phyloP scores from a whole-genome alignment of 805 yeast species.

The Yamadazyma takamatsuzukensis region DNA sequence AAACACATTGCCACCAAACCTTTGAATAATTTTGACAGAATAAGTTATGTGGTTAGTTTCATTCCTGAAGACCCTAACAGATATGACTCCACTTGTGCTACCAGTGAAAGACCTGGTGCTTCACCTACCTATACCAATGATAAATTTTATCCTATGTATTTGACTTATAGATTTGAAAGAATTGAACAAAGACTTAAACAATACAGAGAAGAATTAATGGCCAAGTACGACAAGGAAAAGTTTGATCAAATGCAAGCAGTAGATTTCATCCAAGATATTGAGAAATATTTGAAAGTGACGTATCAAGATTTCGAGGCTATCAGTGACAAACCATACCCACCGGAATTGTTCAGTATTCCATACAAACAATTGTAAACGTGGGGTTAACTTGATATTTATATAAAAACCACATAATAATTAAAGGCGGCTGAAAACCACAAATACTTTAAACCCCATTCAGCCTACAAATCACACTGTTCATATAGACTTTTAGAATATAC shows the following conservation, averaged over 20 bases:
- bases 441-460: no score
- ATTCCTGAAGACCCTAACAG: constrained; percentile 35
- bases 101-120: constrained; percentile 38
- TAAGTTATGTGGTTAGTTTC: constrained; percentile 40
- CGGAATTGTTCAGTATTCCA: constrained; percentile 12
- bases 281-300: constrained; percentile 19
- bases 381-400: no score
- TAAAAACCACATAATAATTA: no score
- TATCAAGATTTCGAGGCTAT: constrained; percentile 33
- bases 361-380: no score
- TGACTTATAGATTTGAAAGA: constrained; percentile 22
- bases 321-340: constrained; percentile 7
- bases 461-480: no score
- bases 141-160: constrained; percentile 26
- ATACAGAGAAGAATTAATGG: constrained; percentile 8
- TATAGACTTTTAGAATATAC: no score
- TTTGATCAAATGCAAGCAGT: constrained; percentile 37
- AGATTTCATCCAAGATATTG: constrained; percentile 24
- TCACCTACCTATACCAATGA: constrained; percentile 24
- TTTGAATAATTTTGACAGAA: constrained; percentile 32
- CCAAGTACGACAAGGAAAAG: constrained; percentile 4
- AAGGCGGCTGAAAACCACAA: no score
- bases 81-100: constrained; percentile 34
- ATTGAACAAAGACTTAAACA: constrained; percentile 19
- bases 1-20: constrained; percentile 21